phyloP scores from a whole-genome alignment of 306 rosid species.

The Sechiopsis laciniata region DNA sequence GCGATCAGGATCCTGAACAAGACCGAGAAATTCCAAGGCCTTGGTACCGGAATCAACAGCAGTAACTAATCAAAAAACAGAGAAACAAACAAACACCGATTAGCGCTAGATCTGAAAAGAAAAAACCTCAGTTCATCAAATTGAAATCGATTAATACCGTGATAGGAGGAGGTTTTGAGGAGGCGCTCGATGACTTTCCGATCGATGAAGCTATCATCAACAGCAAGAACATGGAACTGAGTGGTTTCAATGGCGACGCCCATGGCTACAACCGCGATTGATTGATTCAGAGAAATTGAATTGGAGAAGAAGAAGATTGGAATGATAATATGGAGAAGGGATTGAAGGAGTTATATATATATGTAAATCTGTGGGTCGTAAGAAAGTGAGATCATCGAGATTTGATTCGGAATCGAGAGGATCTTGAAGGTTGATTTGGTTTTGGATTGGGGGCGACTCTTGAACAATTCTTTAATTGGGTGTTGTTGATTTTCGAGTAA shows the following conservation, averaged over 20 bases:
- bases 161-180: conserved; percentile 74
- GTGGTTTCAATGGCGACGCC: conserved; percentile 42
- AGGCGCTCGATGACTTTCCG: conserved; percentile 77
- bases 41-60: conserved; percentile 73
- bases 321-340: background rate
- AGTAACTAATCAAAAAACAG: conserved; percentile 45
- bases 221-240: conserved; percentile 79
- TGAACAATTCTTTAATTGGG: conserved; percentile 4
- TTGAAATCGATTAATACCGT: conserved; percentile 37
- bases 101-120: background rate
- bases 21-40: conserved; percentile 69
- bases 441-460: background rate
- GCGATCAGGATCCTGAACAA: conserved; percentile 30
- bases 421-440: conserved; percentile 51
- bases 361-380: background rate
- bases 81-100: conserved; percentile 15
- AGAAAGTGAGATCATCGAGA: conserved; percentile 47
- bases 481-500: background rate
- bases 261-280: conserved; percentile 31
- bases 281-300: background rate
- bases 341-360: conserved; percentile 39
- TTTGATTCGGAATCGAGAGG: conserved; percentile 54
- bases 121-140: too few relatives aligned
- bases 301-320: background rate
- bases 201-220: conserved; percentile 79